phyloP scores from a whole-genome alignment of 108 stramenopile species.

The Seminavis robusta region DNA sequence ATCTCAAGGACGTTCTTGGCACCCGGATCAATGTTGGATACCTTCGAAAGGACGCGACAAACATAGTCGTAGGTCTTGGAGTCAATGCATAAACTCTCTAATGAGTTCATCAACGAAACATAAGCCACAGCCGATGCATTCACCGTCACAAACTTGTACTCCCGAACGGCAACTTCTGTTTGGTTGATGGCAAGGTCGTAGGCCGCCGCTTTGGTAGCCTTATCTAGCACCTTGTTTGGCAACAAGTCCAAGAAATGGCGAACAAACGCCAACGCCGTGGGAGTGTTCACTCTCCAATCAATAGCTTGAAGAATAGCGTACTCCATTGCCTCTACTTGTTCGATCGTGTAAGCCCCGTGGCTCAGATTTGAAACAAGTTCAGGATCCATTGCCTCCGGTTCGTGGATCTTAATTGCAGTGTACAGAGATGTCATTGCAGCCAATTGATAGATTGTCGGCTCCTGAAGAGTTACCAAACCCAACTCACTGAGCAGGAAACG shows the following conservation, averaged over 20 bases:
- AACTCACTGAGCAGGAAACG: conserved; percentile 23
- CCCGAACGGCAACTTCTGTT: conserved; percentile 26
- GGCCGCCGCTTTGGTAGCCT: neutral
- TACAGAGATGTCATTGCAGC: conserved; percentile 62
- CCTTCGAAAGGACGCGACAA: no score
- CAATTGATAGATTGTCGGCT: conserved; percentile 59
- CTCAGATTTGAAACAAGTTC: conserved; percentile 53
- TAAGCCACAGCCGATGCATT: conserved; percentile 31
- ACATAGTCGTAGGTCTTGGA: no score
- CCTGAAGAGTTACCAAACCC: conserved; percentile 12
- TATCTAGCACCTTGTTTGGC: neutral
- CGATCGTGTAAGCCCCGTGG: conserved; percentile 40
- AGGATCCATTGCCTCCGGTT: conserved; percentile 47
- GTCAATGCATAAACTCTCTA: conserved; percentile 18
- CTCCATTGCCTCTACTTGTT: conserved; percentile 60
- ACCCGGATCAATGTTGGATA: no score
- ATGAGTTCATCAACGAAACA: conserved; percentile 36
- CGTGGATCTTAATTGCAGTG: conserved; percentile 71
- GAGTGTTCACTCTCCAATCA: conserved; percentile 46
- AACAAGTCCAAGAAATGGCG: conserved; percentile 9
- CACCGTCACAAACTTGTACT: conserved; percentile 24
- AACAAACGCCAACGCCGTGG: conserved; percentile 25
- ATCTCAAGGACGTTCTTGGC: no score
- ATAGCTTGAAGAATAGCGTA: conserved; percentile 24
- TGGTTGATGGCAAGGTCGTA: conserved; percentile 25